A percentile compares a stretch with the other conserved stretches of the same genome.
Evolutionary conservation across 768 basidiomycete genomes (phyloP).

Genomic region (Boletellus emodensis): DNA sequence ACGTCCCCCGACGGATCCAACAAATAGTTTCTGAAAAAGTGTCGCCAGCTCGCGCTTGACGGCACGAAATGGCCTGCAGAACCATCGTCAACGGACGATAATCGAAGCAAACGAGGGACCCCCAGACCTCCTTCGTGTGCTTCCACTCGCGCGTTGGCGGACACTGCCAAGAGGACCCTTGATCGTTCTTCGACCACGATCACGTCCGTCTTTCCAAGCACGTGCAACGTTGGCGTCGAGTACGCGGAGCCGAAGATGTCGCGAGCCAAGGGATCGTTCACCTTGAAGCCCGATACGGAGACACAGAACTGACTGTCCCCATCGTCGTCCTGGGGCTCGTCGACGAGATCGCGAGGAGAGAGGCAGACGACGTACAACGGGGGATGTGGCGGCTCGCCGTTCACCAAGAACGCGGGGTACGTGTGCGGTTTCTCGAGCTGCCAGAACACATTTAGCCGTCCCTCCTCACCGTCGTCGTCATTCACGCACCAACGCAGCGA

Average conservation of each 20-base stretch:
- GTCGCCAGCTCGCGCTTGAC: constrained; percentile 69
- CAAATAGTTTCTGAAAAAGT: constrained; percentile 68
- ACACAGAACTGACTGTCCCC: constrained; percentile 63
- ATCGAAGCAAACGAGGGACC: background rate
- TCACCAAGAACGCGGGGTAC: constrained; percentile 57
- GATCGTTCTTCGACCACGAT: constrained; percentile 72
- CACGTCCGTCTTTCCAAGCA: constrained; percentile 73
- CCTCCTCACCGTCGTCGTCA: background rate
- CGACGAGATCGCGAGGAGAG: background rate
- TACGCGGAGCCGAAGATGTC: constrained; percentile 49
- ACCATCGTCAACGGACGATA: background rate
- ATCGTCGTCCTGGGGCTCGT: background rate
- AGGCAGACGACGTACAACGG: constrained; percentile 52
- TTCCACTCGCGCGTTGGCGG: constrained; percentile 59
- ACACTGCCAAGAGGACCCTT: constrained; percentile 49
- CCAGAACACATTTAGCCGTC: background rate
- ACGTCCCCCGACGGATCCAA: constrained; percentile 45
- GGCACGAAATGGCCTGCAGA: constrained; percentile 77
- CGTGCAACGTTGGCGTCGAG: constrained; percentile 71
- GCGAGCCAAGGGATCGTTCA: constrained; percentile 42
- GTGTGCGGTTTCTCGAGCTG: constrained; percentile 52
- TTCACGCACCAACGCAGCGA: constrained; percentile 60
- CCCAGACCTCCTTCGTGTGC: constrained; percentile 73
- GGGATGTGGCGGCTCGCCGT: constrained; percentile 67
- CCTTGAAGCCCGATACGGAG: constrained; percentile 68